Conservation (phyloP, 1,284 basidiomycete genomes). For the Wallemia mellicola region DNA sequence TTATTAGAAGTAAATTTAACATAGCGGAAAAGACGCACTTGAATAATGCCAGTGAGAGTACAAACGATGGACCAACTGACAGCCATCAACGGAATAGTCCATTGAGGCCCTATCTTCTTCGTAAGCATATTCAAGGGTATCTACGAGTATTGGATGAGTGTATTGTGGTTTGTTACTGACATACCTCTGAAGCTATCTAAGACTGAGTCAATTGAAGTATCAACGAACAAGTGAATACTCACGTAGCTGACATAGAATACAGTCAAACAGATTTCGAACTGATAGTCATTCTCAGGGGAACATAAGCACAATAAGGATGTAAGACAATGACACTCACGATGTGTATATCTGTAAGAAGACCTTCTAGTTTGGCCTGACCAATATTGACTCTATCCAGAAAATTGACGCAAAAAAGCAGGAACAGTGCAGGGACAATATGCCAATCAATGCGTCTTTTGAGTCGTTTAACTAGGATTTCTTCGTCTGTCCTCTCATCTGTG, state of each 20-base stretch:
- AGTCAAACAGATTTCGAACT: not conserved
- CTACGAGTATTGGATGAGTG: not conserved
- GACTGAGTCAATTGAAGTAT: no score
- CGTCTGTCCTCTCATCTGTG: not conserved
- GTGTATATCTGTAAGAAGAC: not conserved
- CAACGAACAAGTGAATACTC: not conserved
- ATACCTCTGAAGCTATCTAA: not conserved
- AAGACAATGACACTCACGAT: no score
- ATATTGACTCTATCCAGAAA: not conserved
- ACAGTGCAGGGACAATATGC: not conserved
- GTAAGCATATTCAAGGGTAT: not conserved
- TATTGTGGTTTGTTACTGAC: not conserved
- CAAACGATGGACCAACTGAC: not conserved
- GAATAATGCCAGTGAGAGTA: not conserved
- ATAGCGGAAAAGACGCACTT: not conserved
- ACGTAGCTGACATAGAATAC: not conserved
- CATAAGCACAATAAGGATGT: no score
- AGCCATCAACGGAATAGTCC: not conserved
- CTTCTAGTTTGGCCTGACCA: not conserved
- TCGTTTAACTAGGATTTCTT: not conserved
- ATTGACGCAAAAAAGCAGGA: not conserved
- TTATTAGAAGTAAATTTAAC: not conserved
- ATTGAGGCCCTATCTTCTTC: not conserved
- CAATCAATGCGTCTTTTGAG: not conserved
- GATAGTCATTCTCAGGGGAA: no score